Conservation (phyloP, 805 yeast genomes). For the Candida takata region DNA sequence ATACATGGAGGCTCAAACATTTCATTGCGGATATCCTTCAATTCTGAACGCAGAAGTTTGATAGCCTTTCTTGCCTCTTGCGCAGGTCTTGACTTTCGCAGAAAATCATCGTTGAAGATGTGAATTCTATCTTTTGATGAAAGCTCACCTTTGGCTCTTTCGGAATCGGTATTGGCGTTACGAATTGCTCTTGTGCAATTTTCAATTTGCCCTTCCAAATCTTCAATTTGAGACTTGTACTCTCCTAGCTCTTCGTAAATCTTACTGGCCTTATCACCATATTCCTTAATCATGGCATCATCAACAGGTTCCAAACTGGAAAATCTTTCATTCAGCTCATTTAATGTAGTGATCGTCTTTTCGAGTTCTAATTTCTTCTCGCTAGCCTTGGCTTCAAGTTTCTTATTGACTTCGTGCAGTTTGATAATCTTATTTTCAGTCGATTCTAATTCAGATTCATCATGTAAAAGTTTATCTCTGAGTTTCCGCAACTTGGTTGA, state of each 20-base stretch:
- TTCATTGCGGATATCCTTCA: constrained; percentile 28
- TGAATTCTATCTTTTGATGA: constrained; percentile 45
- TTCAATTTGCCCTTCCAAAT: constrained; percentile 35
- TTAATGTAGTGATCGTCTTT: background rate
- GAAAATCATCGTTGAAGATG: constrained; percentile 30
- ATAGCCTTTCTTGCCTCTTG: constrained; percentile 32
- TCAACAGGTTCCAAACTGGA: constrained; percentile 6
- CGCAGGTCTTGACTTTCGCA: constrained; percentile 3
- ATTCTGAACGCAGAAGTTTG: constrained; percentile 32
- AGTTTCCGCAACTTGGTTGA: too few relatives aligned
- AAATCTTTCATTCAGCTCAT: background rate
- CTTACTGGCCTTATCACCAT: constrained; percentile 14
- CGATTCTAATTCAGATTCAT: background rate
- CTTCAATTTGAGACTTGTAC: constrained; percentile 34
- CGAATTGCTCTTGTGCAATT: constrained; percentile 28
- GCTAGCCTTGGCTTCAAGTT: background rate
- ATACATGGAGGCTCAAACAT: constrained; percentile 74
- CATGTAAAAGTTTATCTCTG: background rate
- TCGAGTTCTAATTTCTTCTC: background rate
- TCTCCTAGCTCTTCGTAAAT: constrained; percentile 25
- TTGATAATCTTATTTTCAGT: background rate
- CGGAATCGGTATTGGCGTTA: constrained; percentile 25
- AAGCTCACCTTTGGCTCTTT: constrained; percentile 12
- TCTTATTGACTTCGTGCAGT: background rate
- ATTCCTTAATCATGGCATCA: constrained; percentile 2